A percentile compares a stretch with the other conserved stretches of the same genome.
phyloP scores from a whole-genome alignment of 495 filamentous ascomycete genomes.

The Hypoxylon lienhwacheense region DNA sequence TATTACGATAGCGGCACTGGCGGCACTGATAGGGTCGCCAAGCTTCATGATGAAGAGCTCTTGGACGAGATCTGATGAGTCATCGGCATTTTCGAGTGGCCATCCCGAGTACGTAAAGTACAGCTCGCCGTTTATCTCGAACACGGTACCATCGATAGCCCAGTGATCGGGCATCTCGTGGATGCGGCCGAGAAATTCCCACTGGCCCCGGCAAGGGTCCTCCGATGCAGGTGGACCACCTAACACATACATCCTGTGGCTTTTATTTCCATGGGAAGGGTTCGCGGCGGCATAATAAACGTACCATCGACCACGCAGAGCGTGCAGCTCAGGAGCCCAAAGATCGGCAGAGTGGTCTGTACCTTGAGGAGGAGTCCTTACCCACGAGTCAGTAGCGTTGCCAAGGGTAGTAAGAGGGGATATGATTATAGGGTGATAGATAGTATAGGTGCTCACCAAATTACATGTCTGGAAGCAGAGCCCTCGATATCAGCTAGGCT shows the following conservation, averaged over 20 bases:
- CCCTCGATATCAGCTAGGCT: slow-evolving; percentile 38
- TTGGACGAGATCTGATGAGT: slow-evolving; percentile 29
- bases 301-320: slow-evolving; percentile 39
- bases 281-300: slow-evolving; percentile 39
- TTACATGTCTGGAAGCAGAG: slow-evolving; percentile 32
- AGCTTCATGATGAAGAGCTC: slow-evolving; percentile 37
- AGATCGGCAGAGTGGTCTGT: slow-evolving; percentile 39
- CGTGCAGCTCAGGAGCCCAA: slow-evolving; percentile 41
- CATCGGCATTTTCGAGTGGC: slow-evolving; percentile 24
- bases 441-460: slow-evolving; percentile 35
- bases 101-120: slow-evolving; percentile 40
- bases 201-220: slow-evolving; percentile 33
- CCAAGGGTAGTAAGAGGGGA: not conserved
- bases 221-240: slow-evolving; percentile 31
- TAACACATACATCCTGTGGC: slow-evolving; percentile 41
- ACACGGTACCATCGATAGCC: slow-evolving; percentile 41
- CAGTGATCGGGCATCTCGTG: slow-evolving; percentile 37
- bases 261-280: slow-evolving; percentile 33
- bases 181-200: slow-evolving; percentile 39
- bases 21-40: slow-evolving; percentile 25
- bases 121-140: slow-evolving; percentile 30
- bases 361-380: slow-evolving; percentile 36
- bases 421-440: not conserved
- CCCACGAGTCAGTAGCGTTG: slow-evolving; percentile 7
- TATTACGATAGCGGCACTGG: slow-evolving; percentile 24